Conservation (phyloP, 2,329 filamentous ascomycete genomes). For the Plectosphaerella sp. region DNA sequence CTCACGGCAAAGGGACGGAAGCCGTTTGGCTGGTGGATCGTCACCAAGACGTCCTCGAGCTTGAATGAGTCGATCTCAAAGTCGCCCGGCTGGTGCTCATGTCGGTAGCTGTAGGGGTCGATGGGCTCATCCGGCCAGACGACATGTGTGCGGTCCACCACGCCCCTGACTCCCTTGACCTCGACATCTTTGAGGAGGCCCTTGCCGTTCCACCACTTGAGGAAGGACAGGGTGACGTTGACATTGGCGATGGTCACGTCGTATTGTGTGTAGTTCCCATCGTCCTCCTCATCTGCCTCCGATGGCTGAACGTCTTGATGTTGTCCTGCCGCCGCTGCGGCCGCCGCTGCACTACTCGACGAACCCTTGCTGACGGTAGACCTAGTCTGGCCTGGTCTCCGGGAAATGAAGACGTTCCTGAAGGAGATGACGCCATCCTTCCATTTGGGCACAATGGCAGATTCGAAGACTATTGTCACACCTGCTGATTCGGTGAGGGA, state of each 20-base stretch:
- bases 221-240: conserved; percentile 92
- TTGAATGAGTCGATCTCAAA: conserved; percentile 98
- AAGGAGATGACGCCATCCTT: conserved; percentile 92
- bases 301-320: conserved; percentile 42
- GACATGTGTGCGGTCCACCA: conserved; percentile 85
- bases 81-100: conserved; percentile 84
- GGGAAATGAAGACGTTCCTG: conserved; percentile 92
- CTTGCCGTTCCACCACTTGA: conserved; percentile 99
- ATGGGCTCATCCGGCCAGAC: conserved; percentile 62
- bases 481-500: conserved; percentile 93
- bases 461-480: conserved; percentile 92
- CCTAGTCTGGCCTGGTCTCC: conserved; percentile 75
- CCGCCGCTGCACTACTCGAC: conserved; percentile 76
- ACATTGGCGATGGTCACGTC: conserved; percentile 92
- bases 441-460: conserved; percentile 96
- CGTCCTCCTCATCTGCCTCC: conserved; percentile 62
- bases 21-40: conserved; percentile 80
- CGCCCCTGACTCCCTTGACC: conserved; percentile 86
- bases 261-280: conserved; percentile 97
- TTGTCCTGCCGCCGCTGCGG: conserved; percentile 58
- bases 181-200: conserved; percentile 88
- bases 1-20: conserved; percentile 96
- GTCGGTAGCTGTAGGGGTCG: conserved; percentile 83
- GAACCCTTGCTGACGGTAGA: conserved; percentile 92
- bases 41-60: conserved; percentile 87